Evolutionary conservation across 805 yeast genomes (phyloP), one percentile per base, ranked within the genome.

Genomic region (Debaryomyces prosopidis): DNA sequence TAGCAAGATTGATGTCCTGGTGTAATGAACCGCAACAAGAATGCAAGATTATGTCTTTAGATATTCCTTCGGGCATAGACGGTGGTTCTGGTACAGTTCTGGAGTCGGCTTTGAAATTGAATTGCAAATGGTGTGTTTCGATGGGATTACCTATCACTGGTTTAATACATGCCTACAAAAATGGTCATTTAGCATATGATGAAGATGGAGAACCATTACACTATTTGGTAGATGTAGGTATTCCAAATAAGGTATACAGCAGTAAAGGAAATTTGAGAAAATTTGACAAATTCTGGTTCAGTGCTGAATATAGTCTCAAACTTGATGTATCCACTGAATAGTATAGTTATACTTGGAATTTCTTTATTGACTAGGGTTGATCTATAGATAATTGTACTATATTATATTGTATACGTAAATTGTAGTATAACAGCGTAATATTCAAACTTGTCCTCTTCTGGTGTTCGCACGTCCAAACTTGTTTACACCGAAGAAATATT

Each of bases 31-130:
- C 73, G 6, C 59, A 61, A 11, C 70, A 66, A 42, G 60, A 59
- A 42, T 63, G 75, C 5, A 74, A 77, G 32, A 68, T 77, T 8
- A 56, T 87, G 67, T 86, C 96, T 0, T 59, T 90, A 20, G 96
- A 89, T 58, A 78, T 87, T 20, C 91, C 96, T 4, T 79, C 90
- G 1, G 96, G 96, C 4, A 69, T 85, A 34, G 96, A 88, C 57
- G 84, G 90, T 6, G 88, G 94, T 4, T 80, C 95, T 0, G 97
- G 96, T 6, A 69, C 66, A 19, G 59, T 60, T 7, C 59, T 53
- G 52, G 68, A 59, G 39, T 53, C 57, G 6, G 51, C 61, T 20
- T 52, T 68, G 10, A 60, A 66, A 5, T 57, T 84, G 8, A 63
- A 69, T 10, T 69, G 86, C 45, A 76, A 75, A 47, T 82, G 83